Evolutionary conservation across 1,284 basidiomycete genomes (phyloP), one percentile per base, ranked within the genome.

Genomic region (Microbotryum violaceum): DNA sequence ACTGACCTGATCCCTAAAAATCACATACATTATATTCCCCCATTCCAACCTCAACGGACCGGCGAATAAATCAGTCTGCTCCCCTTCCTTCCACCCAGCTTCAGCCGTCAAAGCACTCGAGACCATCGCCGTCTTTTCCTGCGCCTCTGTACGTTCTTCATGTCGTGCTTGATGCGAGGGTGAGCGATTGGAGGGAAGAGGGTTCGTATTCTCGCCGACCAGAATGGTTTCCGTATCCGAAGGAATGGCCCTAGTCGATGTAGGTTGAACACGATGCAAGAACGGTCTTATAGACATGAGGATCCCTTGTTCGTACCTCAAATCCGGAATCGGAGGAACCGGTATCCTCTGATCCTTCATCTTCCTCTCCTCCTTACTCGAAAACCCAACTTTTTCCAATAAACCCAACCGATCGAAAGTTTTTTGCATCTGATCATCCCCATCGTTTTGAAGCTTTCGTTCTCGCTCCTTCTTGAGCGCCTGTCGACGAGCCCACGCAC

Each of bases 1-100:
- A 25, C 37, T 52, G 12, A 62, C 61, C 54, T 66, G 64, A 52
- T 66, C 64, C 25, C 64, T 55, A 16, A 61, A 6, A 16, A 66
- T 37, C 4, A 66, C 59, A 54, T 66, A 66, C 18, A 33, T 25
- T 14, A 66, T 57, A 23, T 56, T 49, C 5, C 27, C 53, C 64
- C 64, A 66, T 46, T 66, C 61, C 27, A 63, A 48, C 14, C 62
- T 33, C 14, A 61, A 20, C 7, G 48, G 47, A 1, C 54, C 62
- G 44, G 54, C 58, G n/a, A 63, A 55, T 14, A 58, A 37, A 47
- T 66, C 64, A 37, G 60, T 65, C 47, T 54, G 42, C 4, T 3
- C n/a, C n/a, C 48, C 25, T n/a, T 44, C 10, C 9, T 21, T 23
- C 14, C 20, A 9, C 7, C 61, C 9, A 14, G 23, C 18, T 47